Evolutionary conservation across 75 land plant species (phyloP), one percentile per base, ranked within the genome.

Genomic region (Picea glauca): DNA sequence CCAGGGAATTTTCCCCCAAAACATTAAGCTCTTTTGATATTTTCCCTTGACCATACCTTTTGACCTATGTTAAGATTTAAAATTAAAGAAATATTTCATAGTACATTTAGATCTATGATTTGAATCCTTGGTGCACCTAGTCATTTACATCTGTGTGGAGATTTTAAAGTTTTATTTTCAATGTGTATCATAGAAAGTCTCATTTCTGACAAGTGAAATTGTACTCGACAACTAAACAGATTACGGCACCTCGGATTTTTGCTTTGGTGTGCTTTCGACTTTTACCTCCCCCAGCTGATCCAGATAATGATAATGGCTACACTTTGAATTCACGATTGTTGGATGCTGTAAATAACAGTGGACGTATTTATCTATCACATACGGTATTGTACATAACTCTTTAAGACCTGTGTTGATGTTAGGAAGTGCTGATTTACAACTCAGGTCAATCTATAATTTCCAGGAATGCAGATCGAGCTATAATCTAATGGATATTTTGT

Each of bases 241-340:
- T 94, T 78, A 83, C 88, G 63, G 81, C 85, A 32, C 93, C 95
- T 33, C 80, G 90, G 40, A 88, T 75, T 61, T 94, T 94, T 87
- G 79, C 95, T 20, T 77, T 94, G 75, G 90, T 94, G 15, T 94
- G 98, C 81, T 94, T 94, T 74, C 86, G 98, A 6, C 84, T 94
- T 54, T 31, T 81, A 64, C 88, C 93, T 66, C 77, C 82, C 11
- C 30, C 60, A 12, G 72, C 67, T 73, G 82, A 83, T 72, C 79
- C 85, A 54, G 90, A 89, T 76, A 54, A 68, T 67, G 90, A 89
- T 76, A 57, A 72, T 65, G 83, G 86, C 54, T 83, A 86, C 73
- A 82, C 85, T 68, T 76, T 94, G 79, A 94, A 94, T 78, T 82
- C 72, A 61, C 83, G 76, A 50, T 81, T 94, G 43, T 62, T 91